phyloP scores from a whole-genome alignment of 2,329 filamentous ascomycete genomes.

The Colletotrichum salicis region DNA sequence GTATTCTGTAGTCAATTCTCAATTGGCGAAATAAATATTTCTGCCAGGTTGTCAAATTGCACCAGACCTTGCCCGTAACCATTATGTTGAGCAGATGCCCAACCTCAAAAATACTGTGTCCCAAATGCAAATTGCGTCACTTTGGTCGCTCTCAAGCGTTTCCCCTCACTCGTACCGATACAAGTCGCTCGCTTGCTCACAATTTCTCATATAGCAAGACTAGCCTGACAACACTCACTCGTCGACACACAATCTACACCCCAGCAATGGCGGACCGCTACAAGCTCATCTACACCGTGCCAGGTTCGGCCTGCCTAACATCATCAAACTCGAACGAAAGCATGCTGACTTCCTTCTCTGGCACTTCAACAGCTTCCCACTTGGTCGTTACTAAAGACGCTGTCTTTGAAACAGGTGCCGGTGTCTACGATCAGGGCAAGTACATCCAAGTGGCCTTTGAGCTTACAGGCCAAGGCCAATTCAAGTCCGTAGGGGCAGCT shows the following conservation, averaged over 20 bases:
- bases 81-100: neutral
- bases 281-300: conserved; percentile 34
- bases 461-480: conserved; percentile 56
- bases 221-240: neutral
- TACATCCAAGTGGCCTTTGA: conserved; percentile 42
- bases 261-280: conserved; percentile 33
- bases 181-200: neutral
- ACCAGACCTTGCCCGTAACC: too few species aligned
- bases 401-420: conserved; percentile 40
- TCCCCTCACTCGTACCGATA: neutral
- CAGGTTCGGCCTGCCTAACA: neutral
- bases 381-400: conserved; percentile 39
- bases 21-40: neutral
- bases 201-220: neutral
- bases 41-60: neutral
- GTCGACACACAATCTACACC: neutral
- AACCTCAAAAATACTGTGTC: neutral
- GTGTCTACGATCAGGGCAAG: conserved; percentile 40
- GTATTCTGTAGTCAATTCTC: neutral
- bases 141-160: neutral
- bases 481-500: conserved; percentile 51
- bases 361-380: conserved; percentile 20
- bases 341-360: neutral
- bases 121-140: conserved; percentile 1
- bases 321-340: neutral